Evolutionary conservation across 2,329 filamentous ascomycete genomes (phyloP).

Genomic region (Claviceps sp.): DNA sequence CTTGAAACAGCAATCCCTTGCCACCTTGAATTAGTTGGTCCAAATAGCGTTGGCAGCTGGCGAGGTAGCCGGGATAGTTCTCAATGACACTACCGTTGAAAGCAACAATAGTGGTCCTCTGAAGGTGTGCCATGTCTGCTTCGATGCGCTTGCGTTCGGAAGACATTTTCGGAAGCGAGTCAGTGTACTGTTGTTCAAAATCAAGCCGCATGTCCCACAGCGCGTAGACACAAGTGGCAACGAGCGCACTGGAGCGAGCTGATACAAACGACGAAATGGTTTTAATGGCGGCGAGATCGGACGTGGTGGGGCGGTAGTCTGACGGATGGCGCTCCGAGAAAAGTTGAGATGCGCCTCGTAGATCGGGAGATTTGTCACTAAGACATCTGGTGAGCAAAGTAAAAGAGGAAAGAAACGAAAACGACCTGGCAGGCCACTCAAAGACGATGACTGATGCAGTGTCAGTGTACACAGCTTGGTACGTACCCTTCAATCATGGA

Average conservation of each 20-base stretch:
- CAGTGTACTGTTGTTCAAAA: slow-evolving; percentile 24
- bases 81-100: slow-evolving; percentile 73
- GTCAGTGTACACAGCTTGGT: slow-evolving; percentile 14
- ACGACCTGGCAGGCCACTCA: neutral
- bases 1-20: slow-evolving; percentile 21
- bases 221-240: slow-evolving; percentile 45
- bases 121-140: slow-evolving; percentile 31
- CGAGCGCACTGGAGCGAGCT: slow-evolving; percentile 43
- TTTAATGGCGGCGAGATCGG: slow-evolving; percentile 39
- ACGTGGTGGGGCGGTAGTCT: slow-evolving; percentile 21
- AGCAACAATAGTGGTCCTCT: slow-evolving; percentile 54
- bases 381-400: neutral
- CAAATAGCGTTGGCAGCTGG: slow-evolving; percentile 48
- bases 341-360: slow-evolving; percentile 29
- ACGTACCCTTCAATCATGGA: slow-evolving; percentile 41
- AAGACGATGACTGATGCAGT: neutral
- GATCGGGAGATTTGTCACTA: slow-evolving; percentile 31
- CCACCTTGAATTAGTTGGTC: slow-evolving; percentile 37
- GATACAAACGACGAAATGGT: slow-evolving; percentile 41
- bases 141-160: slow-evolving; percentile 32
- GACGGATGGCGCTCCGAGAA: slow-evolving; percentile 40
- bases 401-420: neutral
- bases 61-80: slow-evolving; percentile 57
- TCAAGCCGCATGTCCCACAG: slow-evolving; percentile 44
- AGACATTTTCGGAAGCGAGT: slow-evolving; percentile 18